Evolutionary conservation across 441 rosid species (phyloP).

Genomic region (Eutrema salsugineum): DNA sequence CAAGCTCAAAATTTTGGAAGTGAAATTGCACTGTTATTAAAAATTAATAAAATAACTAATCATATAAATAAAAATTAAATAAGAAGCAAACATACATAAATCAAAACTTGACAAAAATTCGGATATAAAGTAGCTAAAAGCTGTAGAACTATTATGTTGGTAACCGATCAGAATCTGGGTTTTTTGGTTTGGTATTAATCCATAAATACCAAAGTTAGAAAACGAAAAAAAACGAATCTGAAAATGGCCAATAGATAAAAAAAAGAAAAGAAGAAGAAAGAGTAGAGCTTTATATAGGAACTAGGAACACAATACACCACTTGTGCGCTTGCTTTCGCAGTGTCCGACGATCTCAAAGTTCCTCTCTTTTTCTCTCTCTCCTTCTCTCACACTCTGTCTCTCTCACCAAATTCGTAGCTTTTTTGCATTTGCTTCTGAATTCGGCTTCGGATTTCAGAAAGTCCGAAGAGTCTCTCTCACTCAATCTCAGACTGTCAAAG

Average conservation of each 20-base stretch:
- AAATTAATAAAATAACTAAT: background rate
- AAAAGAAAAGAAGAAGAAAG: background rate
- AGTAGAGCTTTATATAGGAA: background rate
- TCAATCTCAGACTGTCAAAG: conserved; percentile 18
- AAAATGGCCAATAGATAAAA: background rate
- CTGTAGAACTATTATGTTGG: background rate
- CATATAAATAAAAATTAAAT: background rate
- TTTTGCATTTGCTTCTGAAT: conserved; percentile 16
- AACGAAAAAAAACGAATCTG: background rate
- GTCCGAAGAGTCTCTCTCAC: conserved; percentile 18
- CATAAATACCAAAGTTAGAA: background rate
- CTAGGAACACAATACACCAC: background rate
- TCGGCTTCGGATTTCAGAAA: conserved; percentile 18
- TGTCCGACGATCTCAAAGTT: conserved; percentile 29
- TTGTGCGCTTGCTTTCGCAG: conserved; percentile 16
- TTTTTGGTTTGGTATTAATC: background rate
- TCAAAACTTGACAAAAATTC: background rate
- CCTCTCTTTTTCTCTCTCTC: conserved; percentile 4
- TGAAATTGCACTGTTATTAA: background rate
- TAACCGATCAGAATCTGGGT: background rate
- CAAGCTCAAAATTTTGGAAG: too few species aligned
- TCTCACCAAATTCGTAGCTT: background rate
- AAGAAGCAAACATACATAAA: background rate
- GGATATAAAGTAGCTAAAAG: background rate
- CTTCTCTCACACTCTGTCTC: background rate